phyloP scores from a whole-genome alignment of 495 filamentous ascomycete genomes.

The Neurospora hispaniola region DNA sequence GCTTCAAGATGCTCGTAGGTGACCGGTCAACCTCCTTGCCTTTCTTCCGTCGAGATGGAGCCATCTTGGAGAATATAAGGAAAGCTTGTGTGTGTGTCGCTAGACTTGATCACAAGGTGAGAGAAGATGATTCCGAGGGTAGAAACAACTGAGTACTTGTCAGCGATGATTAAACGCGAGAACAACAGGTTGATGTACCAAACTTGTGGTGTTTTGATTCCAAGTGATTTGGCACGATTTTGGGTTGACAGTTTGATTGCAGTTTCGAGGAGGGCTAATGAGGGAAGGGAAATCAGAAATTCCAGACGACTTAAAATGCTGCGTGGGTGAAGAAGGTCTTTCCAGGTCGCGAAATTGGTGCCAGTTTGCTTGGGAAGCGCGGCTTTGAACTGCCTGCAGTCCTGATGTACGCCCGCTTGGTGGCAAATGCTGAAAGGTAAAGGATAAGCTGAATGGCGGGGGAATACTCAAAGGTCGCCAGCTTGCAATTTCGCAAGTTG shows the following conservation, averaged over 20 bases:
- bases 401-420: not conserved
- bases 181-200: not conserved
- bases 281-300: not conserved
- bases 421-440: not conserved
- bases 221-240: not conserved
- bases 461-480: not conserved
- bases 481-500: not conserved
- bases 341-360: not conserved
- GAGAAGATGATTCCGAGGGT: not conserved
- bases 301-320: not conserved
- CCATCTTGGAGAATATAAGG: not conserved
- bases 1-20: not conserved
- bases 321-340: not conserved
- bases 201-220: not conserved
- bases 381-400: not conserved
- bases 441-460: not conserved
- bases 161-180: not conserved
- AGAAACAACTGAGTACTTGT: not conserved
- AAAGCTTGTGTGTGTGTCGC: not conserved
- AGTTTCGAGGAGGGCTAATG: not conserved
- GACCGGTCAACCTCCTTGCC: not conserved
- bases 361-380: not conserved
- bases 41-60: not conserved
- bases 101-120: not conserved
- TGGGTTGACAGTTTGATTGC: not conserved